A percentile compares a stretch with the other conserved stretches of the same genome.
These are phyloP conservation scores for Xylariaceae sp. DNA, from an alignment of 2,329 filamentous ascomycete species.

Conservation along the genomic window DNA sequence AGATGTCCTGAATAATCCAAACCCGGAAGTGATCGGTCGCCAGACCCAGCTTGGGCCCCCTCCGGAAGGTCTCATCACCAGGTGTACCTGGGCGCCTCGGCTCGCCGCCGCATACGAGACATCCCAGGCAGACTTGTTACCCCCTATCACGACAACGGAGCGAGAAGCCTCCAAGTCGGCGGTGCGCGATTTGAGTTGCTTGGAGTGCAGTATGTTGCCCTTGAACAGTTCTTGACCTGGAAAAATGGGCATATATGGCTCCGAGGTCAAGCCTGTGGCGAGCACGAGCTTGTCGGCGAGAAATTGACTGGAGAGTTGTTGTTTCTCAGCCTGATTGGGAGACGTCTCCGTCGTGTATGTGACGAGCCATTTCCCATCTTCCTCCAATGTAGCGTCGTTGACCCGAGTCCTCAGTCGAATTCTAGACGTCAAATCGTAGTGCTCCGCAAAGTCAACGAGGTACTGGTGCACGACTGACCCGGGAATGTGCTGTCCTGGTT, in stretches of 20 bases:
- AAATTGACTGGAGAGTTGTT: background rate
- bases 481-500: conserved; percentile 8
- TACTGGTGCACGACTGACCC: conserved; percentile 8
- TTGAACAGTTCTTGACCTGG: conserved; percentile 2
- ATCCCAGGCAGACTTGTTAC: conserved; percentile 13
- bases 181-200: conserved; percentile 2
- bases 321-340: background rate
- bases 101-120: conserved; percentile 7
- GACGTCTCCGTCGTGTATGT: background rate
- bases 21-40: conserved; percentile 4
- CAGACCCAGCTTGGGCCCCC: conserved; percentile 10
- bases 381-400: conserved; percentile 4
- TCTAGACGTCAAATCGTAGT: conserved; percentile 5
- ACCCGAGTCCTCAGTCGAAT: conserved; percentile 5
- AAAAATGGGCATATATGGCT: conserved; percentile 7
- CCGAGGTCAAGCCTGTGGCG: conserved; percentile 8
- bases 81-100: conserved; percentile 2
- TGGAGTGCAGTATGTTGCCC: conserved; percentile 7
- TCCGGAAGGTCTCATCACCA: conserved; percentile 7
- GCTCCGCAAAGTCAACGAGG: conserved; percentile 5
- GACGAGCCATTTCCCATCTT: conserved; percentile 7
- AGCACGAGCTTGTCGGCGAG: conserved; percentile 4
- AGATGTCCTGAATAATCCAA: background rate
- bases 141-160: conserved; percentile 4
- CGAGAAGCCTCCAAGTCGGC: conserved; percentile 1